phyloP scores from a whole-genome alignment of 2,329 filamentous ascomycete species.

The Alternaria tenuissima region DNA sequence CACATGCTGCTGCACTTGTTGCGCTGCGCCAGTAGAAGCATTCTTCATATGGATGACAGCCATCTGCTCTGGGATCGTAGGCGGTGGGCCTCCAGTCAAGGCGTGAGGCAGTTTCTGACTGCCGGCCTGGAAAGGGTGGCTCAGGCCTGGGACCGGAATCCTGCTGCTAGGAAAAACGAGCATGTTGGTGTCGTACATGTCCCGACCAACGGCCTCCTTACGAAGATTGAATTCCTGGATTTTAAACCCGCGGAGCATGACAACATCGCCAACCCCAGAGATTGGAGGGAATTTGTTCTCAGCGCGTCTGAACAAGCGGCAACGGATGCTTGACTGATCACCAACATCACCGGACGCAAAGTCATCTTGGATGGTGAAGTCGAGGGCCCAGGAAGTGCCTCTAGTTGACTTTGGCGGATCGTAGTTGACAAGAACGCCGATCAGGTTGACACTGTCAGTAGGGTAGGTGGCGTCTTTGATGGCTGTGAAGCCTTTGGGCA shows the following conservation, averaged over 20 bases:
- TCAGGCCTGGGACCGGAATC: constrained; percentile 31
- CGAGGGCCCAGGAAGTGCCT: constrained; percentile 59
- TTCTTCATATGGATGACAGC: constrained; percentile 37
- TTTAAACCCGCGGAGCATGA: constrained; percentile 62
- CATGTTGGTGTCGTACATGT: background rate
- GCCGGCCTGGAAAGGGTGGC: constrained; percentile 29
- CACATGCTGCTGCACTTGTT: constrained; percentile 29
- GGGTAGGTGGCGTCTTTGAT: constrained; percentile 51
- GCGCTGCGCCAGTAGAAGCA: constrained; percentile 22
- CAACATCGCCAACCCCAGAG: constrained; percentile 65
- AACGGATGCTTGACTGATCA: constrained; percentile 26
- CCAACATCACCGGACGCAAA: constrained; percentile 28
- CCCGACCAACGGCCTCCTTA: constrained; percentile 18
- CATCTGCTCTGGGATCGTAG: constrained; percentile 32
- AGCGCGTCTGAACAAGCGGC: constrained; percentile 36
- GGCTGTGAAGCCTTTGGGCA: constrained; percentile 53
- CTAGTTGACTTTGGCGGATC: constrained; percentile 61
- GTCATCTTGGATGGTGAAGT: constrained; percentile 53
- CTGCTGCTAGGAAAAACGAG: constrained; percentile 29
- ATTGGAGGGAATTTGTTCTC: constrained; percentile 54
- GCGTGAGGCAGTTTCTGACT: constrained; percentile 21
- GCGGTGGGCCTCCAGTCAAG: constrained; percentile 7
- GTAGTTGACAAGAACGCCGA: constrained; percentile 75
- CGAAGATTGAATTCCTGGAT: constrained; percentile 28
- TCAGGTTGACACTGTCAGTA: constrained; percentile 61